phyloP scores from a whole-genome alignment of 2,329 filamentous ascomycete species.

The Hymenoscyphus fructigenus region DNA sequence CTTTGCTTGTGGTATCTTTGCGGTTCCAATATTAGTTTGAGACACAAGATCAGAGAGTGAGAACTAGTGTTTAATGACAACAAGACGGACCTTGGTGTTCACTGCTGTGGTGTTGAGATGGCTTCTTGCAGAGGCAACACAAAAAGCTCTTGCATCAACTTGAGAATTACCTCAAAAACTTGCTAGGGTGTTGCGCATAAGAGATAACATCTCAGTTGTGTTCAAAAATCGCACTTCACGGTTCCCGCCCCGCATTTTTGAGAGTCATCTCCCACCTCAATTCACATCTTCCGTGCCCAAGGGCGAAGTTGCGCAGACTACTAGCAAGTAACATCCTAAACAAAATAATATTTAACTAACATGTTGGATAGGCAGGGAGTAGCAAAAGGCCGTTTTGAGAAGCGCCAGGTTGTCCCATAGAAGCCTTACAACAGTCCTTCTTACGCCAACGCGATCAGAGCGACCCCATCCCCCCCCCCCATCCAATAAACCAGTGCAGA shows the following conservation, averaged over 20 bases:
- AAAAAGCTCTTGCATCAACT: background rate
- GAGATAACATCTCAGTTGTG: background rate
- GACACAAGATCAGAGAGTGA: background rate
- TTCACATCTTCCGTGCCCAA: background rate
- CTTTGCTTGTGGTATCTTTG: no score
- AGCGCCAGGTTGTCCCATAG: background rate
- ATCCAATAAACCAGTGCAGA: background rate
- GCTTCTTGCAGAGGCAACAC: background rate
- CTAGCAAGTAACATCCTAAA: background rate
- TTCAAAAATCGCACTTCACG: background rate
- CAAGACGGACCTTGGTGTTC: background rate
- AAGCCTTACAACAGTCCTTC: background rate
- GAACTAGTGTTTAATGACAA: background rate
- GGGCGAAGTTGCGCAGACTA: background rate
- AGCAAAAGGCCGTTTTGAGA: background rate
- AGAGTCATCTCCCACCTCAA: background rate
- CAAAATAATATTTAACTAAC: background rate
- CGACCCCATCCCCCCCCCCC: background rate
- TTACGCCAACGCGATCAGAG: background rate
- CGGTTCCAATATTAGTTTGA: background rate
- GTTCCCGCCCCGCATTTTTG: background rate
- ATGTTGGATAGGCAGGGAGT: background rate
- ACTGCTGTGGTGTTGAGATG: background rate
- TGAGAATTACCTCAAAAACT: background rate
- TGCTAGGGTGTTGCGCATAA: background rate